These are phyloP conservation scores for Boletus bicolor DNA, from an alignment of 768 basidiomycete genomes.

Conservation along the genomic window DNA sequence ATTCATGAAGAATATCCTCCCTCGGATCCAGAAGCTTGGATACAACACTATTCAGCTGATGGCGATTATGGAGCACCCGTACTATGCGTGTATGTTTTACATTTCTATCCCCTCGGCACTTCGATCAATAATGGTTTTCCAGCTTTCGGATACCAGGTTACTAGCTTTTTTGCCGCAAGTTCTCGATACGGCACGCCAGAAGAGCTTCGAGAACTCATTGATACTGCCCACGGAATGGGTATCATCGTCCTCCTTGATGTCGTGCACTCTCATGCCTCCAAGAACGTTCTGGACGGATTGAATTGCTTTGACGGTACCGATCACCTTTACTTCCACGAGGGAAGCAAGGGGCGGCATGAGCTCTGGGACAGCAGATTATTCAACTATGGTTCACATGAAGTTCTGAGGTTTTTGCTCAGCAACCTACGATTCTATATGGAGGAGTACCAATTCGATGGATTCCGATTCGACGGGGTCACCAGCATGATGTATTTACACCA, in stretches of 20 bases:
- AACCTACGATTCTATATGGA: conserved; percentile 96
- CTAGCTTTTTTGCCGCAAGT: conserved; percentile 94
- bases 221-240: conserved; percentile 92
- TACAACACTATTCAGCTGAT: conserved; percentile 98
- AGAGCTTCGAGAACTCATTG: conserved; percentile 91
- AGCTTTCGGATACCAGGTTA: conserved; percentile 99
- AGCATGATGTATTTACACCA: conserved; percentile 99
- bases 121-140: conserved; percentile 1
- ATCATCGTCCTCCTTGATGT: conserved; percentile 92
- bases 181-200: conserved; percentile 97
- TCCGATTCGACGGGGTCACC: conserved; percentile 98
- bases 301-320: conserved; percentile 98
- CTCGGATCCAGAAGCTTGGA: conserved; percentile 85
- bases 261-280: conserved; percentile 97
- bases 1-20: conserved; percentile 81
- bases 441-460: conserved; percentile 94
- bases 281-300: conserved; percentile 93
- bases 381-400: conserved; percentile 95
- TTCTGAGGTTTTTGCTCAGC: conserved; percentile 89
- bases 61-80: conserved; percentile 98
- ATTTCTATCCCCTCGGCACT: not conserved
- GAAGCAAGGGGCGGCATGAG: conserved; percentile 85
- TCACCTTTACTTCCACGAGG: conserved; percentile 96
- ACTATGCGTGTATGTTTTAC: conserved; percentile 81
- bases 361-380: conserved; percentile 98